Evolutionary conservation across 176 grass and related monocot species (phyloP), one percentile per base, ranked within the genome.

Genomic region (Rhynchospora pubera): DNA sequence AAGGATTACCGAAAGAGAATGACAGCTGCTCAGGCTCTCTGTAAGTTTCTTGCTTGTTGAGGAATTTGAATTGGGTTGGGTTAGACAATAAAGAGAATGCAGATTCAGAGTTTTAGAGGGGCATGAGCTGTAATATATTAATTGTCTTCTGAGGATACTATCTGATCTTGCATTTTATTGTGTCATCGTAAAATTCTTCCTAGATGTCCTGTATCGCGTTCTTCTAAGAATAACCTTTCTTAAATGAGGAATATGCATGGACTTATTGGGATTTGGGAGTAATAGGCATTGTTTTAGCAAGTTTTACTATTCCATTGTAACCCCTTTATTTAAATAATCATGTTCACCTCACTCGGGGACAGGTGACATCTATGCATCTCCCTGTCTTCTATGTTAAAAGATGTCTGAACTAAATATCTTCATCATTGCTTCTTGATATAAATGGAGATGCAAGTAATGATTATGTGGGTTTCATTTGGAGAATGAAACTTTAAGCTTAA

Each of bases 1-100:
- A 99, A 99, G 92, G 97, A 99, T 91, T 99, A 99, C 65, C 90
- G 97, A 66, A 99, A 96, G 80, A 96, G 97, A 81, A 93, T 99
- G 89, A 99, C 97, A 45, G 93, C 97, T 84, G 87, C 97, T 61
- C 97, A 99, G 83, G 97, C 97, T 89, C 92, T 99, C 39, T 88
- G 97, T 99, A 90, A 87, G 87, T 64, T 76, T 34, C 58, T 74
- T 88, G 53, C 32, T 57, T 85, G 0, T 77, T 45, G 12, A 62
- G 28, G 19, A 82, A 63, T n/a, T 73, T 39, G 18, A 39, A 5
- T 61, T 75, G 28, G 79, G 44, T 82, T 48, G 32, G 57, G 22
- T 32, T 28, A 65, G 34, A 24, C 66, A 70, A 19, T 70, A 70
- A 15, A 69, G 7, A 70, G 18, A 34, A n/a, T 70, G 16, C 66